These are phyloP conservation scores for Trichophyton equinum DNA, from an alignment of 2,329 filamentous ascomycete species.

Conservation along the genomic window DNA sequence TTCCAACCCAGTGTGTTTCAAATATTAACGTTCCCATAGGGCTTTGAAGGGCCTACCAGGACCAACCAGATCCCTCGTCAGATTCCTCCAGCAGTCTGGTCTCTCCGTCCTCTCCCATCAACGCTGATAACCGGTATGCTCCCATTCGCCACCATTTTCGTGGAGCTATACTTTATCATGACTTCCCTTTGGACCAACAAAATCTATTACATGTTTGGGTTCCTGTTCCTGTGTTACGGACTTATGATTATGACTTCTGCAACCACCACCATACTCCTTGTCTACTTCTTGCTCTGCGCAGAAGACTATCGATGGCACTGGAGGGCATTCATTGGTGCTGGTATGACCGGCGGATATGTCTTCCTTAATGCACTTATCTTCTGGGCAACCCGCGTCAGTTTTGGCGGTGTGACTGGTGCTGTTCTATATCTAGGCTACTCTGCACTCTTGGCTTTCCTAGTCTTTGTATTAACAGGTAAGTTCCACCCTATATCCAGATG, in stretches of 20 bases:
- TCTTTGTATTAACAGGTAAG: slow-evolving; percentile 89
- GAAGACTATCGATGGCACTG: slow-evolving; percentile 99
- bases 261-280: slow-evolving; percentile 81
- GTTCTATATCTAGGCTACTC: slow-evolving; percentile 93
- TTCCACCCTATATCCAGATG: slow-evolving; percentile 15
- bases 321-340: slow-evolving; percentile 83
- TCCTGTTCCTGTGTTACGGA: slow-evolving; percentile 93
- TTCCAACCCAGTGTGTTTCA: background rate
- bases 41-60: slow-evolving; percentile 67
- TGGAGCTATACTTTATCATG: slow-evolving; percentile 99
- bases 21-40: slow-evolving; percentile 20
- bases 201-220: slow-evolving; percentile 99
- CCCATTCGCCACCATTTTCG: slow-evolving; percentile 92
- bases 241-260: slow-evolving; percentile 95
- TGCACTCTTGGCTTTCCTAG: slow-evolving; percentile 72
- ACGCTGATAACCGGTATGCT: slow-evolving; percentile 86
- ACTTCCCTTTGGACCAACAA: slow-evolving; percentile 97
- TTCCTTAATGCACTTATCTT: slow-evolving; percentile 86
- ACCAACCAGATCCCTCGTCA: slow-evolving; percentile 98
- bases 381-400: slow-evolving; percentile 75
- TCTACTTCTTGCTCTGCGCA: slow-evolving; percentile 89
- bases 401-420: slow-evolving; percentile 71
- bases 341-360: slow-evolving; percentile 81
- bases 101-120: slow-evolving; percentile 74
- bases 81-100: slow-evolving; percentile 72